These are phyloP conservation scores for Pythium guiyangense DNA, from an alignment of 352 stramenopile genomes.

Conservation along the genomic window DNA sequence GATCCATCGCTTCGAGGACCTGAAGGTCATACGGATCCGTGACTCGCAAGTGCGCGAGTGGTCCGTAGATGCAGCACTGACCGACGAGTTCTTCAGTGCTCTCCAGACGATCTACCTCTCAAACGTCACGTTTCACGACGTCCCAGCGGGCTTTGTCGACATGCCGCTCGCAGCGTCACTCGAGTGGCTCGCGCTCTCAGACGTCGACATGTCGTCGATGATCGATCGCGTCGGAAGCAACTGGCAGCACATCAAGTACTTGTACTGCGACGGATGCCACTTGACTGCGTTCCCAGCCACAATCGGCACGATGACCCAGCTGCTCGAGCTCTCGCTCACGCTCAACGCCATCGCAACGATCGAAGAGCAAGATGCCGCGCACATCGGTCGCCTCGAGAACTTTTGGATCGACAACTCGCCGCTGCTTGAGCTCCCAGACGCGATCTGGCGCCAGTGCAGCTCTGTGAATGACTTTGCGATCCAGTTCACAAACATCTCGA, in stretches of 20 bases:
- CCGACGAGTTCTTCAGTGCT: too few species aligned
- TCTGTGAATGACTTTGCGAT: slow-evolving; percentile 1
- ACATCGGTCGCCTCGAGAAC: neutral
- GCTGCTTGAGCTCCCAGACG: neutral
- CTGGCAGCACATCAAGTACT: slow-evolving; percentile 7
- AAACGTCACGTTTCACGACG: neutral
- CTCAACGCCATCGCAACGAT: neutral
- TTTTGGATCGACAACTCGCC: slow-evolving; percentile 1
- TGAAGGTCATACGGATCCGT: slow-evolving; percentile 1
- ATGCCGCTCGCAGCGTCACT: neutral
- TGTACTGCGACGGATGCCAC: slow-evolving; percentile 3
- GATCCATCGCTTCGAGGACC: slow-evolving; percentile 6
- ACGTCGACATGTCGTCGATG: neutral
- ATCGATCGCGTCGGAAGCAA: neutral
- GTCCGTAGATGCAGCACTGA: neutral
- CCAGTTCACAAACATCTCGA: slow-evolving; percentile 3
- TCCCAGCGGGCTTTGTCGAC: neutral
- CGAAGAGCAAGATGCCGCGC: neutral
- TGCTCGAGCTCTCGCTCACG: slow-evolving; percentile 4
- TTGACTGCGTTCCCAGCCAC: neutral
- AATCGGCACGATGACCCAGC: neutral
- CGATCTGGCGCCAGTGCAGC: neutral
- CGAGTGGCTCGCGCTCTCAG: too few species aligned
- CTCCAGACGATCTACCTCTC: slow-evolving; percentile 4
- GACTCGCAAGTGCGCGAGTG: slow-evolving; percentile 5